Evolutionary conservation across 2,329 filamentous ascomycete genomes (phyloP).

Genomic region (Metarhizium album): DNA sequence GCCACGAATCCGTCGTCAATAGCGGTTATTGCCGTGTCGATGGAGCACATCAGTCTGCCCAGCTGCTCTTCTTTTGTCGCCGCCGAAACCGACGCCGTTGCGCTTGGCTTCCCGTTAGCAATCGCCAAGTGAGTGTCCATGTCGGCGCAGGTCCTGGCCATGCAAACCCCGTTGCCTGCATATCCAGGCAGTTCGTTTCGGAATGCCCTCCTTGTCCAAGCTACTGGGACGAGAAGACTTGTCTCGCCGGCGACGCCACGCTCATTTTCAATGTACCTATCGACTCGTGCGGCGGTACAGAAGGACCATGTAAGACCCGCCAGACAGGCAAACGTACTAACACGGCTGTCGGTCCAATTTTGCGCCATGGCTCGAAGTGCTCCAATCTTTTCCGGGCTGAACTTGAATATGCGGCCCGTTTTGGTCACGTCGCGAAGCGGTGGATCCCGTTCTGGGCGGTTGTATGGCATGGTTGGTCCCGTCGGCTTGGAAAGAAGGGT

Average conservation of each 20-base stretch:
- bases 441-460: conserved; percentile 18
- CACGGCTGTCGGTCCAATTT: background rate
- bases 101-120: conserved; percentile 4
- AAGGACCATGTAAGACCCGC: conserved; percentile 30
- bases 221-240: conserved; percentile 29
- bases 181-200: conserved; percentile 18
- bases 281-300: conserved; percentile 22
- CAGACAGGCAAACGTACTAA: conserved; percentile 25
- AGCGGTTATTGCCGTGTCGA: conserved; percentile 15
- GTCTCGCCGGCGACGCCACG: conserved; percentile 3
- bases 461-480: conserved; percentile 23
- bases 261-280: too few species aligned
- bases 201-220: conserved; percentile 29
- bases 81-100: background rate
- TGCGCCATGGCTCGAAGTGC: conserved; percentile 18
- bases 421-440: conserved; percentile 15
- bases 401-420: conserved; percentile 31
- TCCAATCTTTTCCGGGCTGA: conserved; percentile 22
- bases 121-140: conserved; percentile 13
- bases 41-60: conserved; percentile 16
- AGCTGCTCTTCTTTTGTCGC: conserved; percentile 10
- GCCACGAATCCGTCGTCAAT: conserved; percentile 31
- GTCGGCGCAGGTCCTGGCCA: conserved; percentile 21
- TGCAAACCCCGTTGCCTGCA: conserved; percentile 32
- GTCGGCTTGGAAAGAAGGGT: conserved; percentile 18